Base-by-base conservation (phyloP, 306 rosid species). In the Acacia acuminata region DNA sequence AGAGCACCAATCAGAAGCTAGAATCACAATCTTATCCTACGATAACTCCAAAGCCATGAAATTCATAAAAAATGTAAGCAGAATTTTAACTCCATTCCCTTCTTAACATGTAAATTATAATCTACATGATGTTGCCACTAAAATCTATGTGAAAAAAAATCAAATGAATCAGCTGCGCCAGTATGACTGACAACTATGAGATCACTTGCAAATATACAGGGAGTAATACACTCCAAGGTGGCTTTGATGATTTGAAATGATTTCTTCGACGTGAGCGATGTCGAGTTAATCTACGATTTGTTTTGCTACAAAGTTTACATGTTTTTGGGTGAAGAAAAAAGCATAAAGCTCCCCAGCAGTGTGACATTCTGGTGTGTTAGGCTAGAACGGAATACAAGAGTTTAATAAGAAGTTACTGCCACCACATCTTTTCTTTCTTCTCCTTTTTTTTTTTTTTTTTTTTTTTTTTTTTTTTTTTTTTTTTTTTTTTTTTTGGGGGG, bases 181-280 rank as follows among this genome's bases (percentile, higher is more conserved):
- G 76, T 38, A 55, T 66, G 58, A 47, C 56, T 73, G 38, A 73
- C 25, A 36, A 77, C 60, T 63, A 73, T 45, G 8, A 12, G 65
- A 67, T 77, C 50, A 66, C 60, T 65, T 51, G 45, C 71, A 71
- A 72, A 67, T 12, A 63, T 63, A 24, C 13, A 82, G 71, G 79
- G 11, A 66, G 73, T 13, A 20, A n/a, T 22, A n/a, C 13, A 58
- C 13, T 58, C 30, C 24, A 32, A 60, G 36, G 34, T 11, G 67
- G 67, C 36, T 24, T 12, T 4, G 36, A 24, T 24, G 16, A 60
- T 24, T 60, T 60, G 34, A 2, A 60, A 24, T 24, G 67, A 15
- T 60, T 58, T 24, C 67, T 60, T 60, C 8, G 10, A 10, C 4
- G 16, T 9, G 16, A 24, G 34, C 67, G 10, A 10, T 60, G 17